Evolutionary conservation across 495 filamentous ascomycete species (phyloP).

Genomic region (Xylaria sp.): DNA sequence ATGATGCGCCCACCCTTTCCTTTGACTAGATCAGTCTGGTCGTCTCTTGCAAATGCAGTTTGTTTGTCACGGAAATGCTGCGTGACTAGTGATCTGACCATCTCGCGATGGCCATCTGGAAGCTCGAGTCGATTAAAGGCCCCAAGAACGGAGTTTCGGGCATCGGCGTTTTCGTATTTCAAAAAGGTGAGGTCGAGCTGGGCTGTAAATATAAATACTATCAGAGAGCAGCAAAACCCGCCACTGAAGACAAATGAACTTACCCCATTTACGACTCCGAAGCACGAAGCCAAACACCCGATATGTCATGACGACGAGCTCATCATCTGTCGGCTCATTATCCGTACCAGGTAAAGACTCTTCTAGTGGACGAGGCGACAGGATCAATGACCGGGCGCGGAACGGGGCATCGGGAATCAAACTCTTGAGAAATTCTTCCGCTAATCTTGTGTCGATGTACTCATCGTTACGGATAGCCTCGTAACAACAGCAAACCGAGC

Average conservation of each 20-base stretch:
- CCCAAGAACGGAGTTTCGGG: conserved; percentile 16
- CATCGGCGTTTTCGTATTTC: conserved; percentile 5
- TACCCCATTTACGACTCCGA: conserved; percentile 52
- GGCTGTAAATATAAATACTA: conserved; percentile 6
- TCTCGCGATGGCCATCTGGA: conserved; percentile 39
- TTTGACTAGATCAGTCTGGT: conserved; percentile 46
- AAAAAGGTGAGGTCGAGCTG: conserved; percentile 38
- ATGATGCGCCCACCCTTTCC: conserved; percentile 46
- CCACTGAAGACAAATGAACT: not conserved
- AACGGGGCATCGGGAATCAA: conserved; percentile 29
- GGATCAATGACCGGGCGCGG: conserved; percentile 27
- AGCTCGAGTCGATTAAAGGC: conserved; percentile 50
- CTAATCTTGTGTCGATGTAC: conserved; percentile 41
- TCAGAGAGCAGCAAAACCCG: not conserved
- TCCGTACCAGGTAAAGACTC: not conserved
- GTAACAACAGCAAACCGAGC: conserved; percentile 33
- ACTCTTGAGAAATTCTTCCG: conserved; percentile 38
- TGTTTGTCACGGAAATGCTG: conserved; percentile 51
- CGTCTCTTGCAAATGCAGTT: conserved; percentile 24
- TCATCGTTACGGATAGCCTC: conserved; percentile 39
- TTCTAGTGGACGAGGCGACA: not conserved
- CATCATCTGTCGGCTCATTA: conserved; percentile 33
- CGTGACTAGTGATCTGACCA: conserved; percentile 48
- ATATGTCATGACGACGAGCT: conserved; percentile 50
- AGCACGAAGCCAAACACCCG: conserved; percentile 53